These are phyloP conservation scores for Digitaria exilis DNA, from an alignment of 202 grass and related monocot species.

Conservation along the genomic window DNA sequence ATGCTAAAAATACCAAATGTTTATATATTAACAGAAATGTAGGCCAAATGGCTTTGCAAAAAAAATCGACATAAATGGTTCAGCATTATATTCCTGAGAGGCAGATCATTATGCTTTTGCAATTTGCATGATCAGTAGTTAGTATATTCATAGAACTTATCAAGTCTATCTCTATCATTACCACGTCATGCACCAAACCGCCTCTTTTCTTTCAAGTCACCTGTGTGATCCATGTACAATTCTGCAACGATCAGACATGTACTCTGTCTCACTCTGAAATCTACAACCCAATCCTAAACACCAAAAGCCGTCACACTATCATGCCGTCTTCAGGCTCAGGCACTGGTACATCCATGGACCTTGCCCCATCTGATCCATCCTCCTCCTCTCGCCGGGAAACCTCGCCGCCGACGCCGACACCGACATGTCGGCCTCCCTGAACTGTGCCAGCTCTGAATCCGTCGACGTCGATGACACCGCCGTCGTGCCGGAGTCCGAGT, in stretches of 20 bases:
- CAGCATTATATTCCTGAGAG: background rate
- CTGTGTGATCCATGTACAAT: conserved; percentile 30
- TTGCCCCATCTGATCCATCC: conserved; percentile 32
- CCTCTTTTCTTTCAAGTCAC: background rate
- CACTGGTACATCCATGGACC: conserved; percentile 53
- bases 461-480: conserved; percentile 56
- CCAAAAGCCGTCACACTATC: background rate
- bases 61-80: too few relatives aligned
- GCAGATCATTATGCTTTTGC: background rate
- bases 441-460: conserved; percentile 40
- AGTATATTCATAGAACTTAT: background rate
- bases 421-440: conserved; percentile 5
- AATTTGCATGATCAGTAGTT: background rate
- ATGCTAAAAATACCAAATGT: too few relatives aligned
- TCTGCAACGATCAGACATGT: background rate
- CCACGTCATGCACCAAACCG: conserved; percentile 3
- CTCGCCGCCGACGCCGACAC: background rate
- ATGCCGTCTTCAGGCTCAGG: conserved; percentile 39
- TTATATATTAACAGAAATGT: too few relatives aligned
- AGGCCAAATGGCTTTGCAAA: too few relatives aligned
- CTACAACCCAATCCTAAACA: conserved; percentile 29
- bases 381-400: conserved; percentile 39
- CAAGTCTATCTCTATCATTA: background rate
- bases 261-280: background rate
- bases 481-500: conserved; percentile 43